Conservation (phyloP, 768 basidiomycete species). For the Tulasnella sp. region DNA sequence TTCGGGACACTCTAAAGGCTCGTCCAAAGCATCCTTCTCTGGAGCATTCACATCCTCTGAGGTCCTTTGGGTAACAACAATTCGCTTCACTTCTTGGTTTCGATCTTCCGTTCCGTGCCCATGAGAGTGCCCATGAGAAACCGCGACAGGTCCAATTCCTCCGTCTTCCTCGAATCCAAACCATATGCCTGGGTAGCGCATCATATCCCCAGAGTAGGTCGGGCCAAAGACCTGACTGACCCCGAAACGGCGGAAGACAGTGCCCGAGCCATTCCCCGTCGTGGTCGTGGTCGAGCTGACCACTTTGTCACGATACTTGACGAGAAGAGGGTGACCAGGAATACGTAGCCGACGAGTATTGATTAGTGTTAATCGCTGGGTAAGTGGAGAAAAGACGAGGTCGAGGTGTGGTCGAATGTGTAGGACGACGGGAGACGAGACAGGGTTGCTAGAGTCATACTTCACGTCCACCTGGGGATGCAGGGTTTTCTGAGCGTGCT, state of each 20-base stretch:
- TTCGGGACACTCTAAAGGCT: slow-evolving; percentile 46
- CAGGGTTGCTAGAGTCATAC: slow-evolving; percentile 59
- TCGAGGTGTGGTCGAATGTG: slow-evolving; percentile 73
- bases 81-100: slow-evolving; percentile 61
- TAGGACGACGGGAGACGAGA: slow-evolving; percentile 60
- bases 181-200: slow-evolving; percentile 72
- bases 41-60: slow-evolving; percentile 28
- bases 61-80: slow-evolving; percentile 52
- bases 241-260: slow-evolving; percentile 44
- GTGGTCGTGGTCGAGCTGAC: slow-evolving; percentile 14
- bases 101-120: slow-evolving; percentile 38
- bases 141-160: slow-evolving; percentile 20
- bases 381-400: slow-evolving; percentile 67
- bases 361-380: slow-evolving; percentile 71
- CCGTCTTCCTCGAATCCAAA: slow-evolving; percentile 73
- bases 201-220: slow-evolving; percentile 64
- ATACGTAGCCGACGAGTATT: slow-evolving; percentile 53
- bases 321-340: slow-evolving; percentile 28
- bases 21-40: slow-evolving; percentile 51
- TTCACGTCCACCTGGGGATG: slow-evolving; percentile 78
- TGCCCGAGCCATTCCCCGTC: slow-evolving; percentile 33
- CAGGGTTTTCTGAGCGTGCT: slow-evolving; percentile 39
- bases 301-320: slow-evolving; percentile 2
- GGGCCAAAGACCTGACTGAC: slow-evolving; percentile 70
- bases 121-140: not conserved